phyloP scores from a whole-genome alignment of 2,329 filamentous ascomycete species.

The Phaeomoniella chlamydospora region DNA sequence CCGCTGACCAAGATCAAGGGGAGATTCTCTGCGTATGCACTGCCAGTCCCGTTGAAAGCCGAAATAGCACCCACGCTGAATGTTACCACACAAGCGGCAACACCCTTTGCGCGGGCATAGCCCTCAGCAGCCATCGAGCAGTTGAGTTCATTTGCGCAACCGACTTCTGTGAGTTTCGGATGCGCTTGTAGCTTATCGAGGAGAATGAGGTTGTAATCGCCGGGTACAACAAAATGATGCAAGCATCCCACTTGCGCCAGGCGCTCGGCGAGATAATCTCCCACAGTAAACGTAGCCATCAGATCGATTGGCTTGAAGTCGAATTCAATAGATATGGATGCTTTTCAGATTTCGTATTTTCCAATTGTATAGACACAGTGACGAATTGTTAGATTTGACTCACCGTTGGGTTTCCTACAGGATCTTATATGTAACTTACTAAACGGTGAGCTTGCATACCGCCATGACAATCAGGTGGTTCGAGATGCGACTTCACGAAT shows the following conservation, averaged over 20 bases:
- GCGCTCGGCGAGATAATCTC: background rate
- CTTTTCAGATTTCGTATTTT: background rate
- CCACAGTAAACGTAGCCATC: background rate
- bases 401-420: background rate
- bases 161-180: conserved; percentile 12
- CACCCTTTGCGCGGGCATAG: conserved; percentile 14
- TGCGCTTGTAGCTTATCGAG: conserved; percentile 15
- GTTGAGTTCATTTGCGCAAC: conserved; percentile 17
- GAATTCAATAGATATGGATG: background rate
- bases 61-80: conserved; percentile 59
- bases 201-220: conserved; percentile 17
- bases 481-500: background rate
- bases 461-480: background rate
- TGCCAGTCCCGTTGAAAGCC: conserved; percentile 58
- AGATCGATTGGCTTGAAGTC: no score
- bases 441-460: background rate
- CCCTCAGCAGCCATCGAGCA: conserved; percentile 16
- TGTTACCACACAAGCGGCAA: conserved; percentile 42
- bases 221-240: conserved; percentile 6
- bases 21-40: conserved; percentile 57
- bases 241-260: background rate
- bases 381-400: background rate
- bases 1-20: conserved; percentile 50
- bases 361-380: background rate
- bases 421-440: background rate